A percentile compares a stretch with the other conserved stretches of the same genome.
Conservation (phyloP, 768 basidiomycete species). For the Tylopilus subfusipes region DNA sequence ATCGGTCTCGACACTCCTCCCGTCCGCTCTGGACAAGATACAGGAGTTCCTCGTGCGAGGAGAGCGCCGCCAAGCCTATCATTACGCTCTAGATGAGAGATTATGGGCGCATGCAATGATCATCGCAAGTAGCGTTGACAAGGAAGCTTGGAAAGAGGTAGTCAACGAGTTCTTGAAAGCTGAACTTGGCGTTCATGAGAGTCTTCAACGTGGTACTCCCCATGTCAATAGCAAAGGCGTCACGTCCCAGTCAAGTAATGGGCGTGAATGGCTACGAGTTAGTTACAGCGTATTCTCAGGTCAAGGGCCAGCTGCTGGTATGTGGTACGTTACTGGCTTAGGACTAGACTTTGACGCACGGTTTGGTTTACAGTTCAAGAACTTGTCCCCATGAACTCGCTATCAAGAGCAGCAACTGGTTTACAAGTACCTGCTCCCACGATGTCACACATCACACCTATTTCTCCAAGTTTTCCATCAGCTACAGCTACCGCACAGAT, state of each 20-base stretch:
- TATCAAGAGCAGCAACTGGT: conserved; percentile 39
- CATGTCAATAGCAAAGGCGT: conserved; percentile 20
- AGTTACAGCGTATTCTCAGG: conserved; percentile 84
- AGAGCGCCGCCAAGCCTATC: conserved; percentile 81
- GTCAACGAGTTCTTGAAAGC: conserved; percentile 79
- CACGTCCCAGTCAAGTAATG: conserved; percentile 35
- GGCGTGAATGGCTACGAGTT: conserved; percentile 71
- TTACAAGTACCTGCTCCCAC: conserved; percentile 38
- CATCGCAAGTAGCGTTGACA: conserved; percentile 89
- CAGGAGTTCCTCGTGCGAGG: conserved; percentile 78
- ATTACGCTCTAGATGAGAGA: conserved; percentile 82
- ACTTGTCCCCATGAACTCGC: conserved; percentile 55
- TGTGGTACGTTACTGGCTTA: conserved; percentile 5
- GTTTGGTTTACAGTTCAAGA: conserved; percentile 58
- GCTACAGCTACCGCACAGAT: conserved; percentile 43
- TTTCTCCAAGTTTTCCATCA: conserved; percentile 60
- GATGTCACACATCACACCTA: conserved; percentile 46
- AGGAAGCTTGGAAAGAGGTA: conserved; percentile 90
- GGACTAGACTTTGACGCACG: conserved; percentile 3
- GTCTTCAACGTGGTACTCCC: conserved; percentile 10
- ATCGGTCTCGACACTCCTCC: conserved; percentile 53
- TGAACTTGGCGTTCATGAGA: conserved; percentile 56
- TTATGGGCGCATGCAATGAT: conserved; percentile 96
- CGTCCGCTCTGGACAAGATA: conserved; percentile 71
- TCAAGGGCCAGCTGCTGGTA: conserved; percentile 74